Conservation (phyloP, 1,139 yeast genomes). For the Taphrina confusa region DNA sequence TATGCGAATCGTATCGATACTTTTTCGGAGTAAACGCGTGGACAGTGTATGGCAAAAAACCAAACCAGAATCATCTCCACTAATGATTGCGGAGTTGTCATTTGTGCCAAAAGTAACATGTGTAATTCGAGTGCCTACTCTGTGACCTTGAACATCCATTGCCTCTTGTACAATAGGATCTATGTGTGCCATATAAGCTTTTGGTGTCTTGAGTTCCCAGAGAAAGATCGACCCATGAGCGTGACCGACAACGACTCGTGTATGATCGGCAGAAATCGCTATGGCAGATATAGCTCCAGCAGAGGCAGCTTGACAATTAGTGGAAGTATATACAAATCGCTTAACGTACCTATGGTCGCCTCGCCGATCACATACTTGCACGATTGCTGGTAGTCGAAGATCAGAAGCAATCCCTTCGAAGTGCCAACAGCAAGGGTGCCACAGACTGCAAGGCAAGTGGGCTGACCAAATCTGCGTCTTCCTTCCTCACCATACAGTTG, state of each 20-base stretch:
- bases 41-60: slow-evolving; percentile 62
- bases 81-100: slow-evolving; percentile 59
- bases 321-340: not conserved
- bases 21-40: slow-evolving; percentile 56
- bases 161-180: slow-evolving; percentile 46
- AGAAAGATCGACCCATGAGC: slow-evolving; percentile 51
- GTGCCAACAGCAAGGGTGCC: slow-evolving; percentile 66
- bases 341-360: slow-evolving; percentile 40
- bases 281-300: slow-evolving; percentile 54
- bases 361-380: slow-evolving; percentile 51
- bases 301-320: slow-evolving; percentile 41
- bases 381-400: slow-evolving; percentile 66
- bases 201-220: slow-evolving; percentile 50
- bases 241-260: slow-evolving; percentile 55
- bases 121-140: slow-evolving; percentile 52
- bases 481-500: slow-evolving; percentile 50
- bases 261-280: slow-evolving; percentile 56
- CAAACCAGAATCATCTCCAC: slow-evolving; percentile 63
- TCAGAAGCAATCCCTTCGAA: slow-evolving; percentile 56
- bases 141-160: slow-evolving; percentile 56
- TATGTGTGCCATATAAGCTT: slow-evolving; percentile 39
- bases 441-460: slow-evolving; percentile 54
- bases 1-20: slow-evolving; percentile 55
- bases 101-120: slow-evolving; percentile 59
- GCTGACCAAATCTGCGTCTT: slow-evolving; percentile 53